Percentiles rank a stretch among this genome's conserved stretches.
Evolutionary conservation across 306 rosid species (phyloP).

Genomic region (Ziziphus jujuba): DNA sequence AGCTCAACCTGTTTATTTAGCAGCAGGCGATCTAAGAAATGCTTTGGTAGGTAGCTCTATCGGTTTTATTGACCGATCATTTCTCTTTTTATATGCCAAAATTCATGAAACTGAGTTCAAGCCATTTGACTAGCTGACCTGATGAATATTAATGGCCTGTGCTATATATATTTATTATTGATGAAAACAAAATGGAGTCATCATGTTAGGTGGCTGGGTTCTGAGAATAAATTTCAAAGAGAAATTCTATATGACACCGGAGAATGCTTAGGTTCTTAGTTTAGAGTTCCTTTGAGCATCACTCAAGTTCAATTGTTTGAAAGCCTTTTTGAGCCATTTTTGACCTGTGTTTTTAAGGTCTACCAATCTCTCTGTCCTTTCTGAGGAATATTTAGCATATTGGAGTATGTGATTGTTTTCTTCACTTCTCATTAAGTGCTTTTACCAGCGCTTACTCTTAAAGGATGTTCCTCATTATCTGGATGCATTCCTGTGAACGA

Average conservation of each 20-base stretch:
- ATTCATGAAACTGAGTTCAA: neutral
- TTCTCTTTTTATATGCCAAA: neutral
- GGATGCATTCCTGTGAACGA: too few relatives aligned
- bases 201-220: neutral
- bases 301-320: too few relatives aligned
- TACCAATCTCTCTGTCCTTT: too few relatives aligned
- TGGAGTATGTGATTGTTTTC: too few relatives aligned
- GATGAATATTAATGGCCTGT: neutral
- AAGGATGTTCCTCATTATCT: too few relatives aligned
- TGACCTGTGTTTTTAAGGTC: too few relatives aligned
- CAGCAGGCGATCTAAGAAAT: slow-evolving; percentile 61
- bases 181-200: neutral
- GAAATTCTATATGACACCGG: neutral
- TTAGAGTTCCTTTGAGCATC: too few relatives aligned
- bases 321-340: too few relatives aligned
- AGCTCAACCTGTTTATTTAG: slow-evolving; percentile 85
- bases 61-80: neutral
- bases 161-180: neutral
- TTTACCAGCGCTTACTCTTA: too few relatives aligned
- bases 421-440: too few relatives aligned
- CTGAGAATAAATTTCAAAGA: neutral
- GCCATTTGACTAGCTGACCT: slow-evolving; percentile 2
- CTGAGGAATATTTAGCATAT: too few relatives aligned
- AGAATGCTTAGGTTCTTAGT: neutral
- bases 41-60: slow-evolving; percentile 58